These are phyloP conservation scores for Diaporthe australafricana DNA, from an alignment of 2,329 filamentous ascomycete species.

Conservation along the genomic window DNA sequence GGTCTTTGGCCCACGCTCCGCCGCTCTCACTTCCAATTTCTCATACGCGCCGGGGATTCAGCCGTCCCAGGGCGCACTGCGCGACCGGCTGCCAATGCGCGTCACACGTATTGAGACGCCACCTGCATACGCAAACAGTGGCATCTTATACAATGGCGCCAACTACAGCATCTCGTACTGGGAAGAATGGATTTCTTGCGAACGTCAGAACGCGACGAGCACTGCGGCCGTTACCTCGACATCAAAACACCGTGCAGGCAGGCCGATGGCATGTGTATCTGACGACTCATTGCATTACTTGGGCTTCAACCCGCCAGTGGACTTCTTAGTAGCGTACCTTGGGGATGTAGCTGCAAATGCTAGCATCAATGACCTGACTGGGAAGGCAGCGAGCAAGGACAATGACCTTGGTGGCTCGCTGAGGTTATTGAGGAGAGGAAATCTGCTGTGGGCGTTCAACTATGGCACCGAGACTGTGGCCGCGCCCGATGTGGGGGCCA, in stretches of 20 bases:
- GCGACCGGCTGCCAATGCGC: constrained; percentile 40
- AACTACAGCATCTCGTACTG: constrained; percentile 39
- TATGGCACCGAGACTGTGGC: constrained; percentile 39
- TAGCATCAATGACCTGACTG: constrained; percentile 37
- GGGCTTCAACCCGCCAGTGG: constrained; percentile 41
- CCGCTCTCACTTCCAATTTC: constrained; percentile 39
- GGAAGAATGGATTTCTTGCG: constrained; percentile 41
- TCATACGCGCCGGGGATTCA: constrained; percentile 39
- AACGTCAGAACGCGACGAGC: constrained; percentile 37
- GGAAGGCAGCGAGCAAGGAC: constrained; percentile 34
- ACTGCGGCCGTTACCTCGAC: constrained; percentile 38
- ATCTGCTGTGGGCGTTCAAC: constrained; percentile 41
- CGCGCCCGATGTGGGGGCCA: constrained; percentile 27
- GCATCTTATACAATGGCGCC: constrained; percentile 37
- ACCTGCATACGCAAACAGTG: constrained; percentile 39
- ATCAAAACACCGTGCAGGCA: constrained; percentile 39
- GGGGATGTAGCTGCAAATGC: constrained; percentile 39
- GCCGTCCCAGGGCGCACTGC: constrained; percentile 38
- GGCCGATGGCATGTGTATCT: constrained; percentile 39
- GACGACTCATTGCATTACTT: constrained; percentile 38
- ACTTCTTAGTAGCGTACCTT: constrained; percentile 40
- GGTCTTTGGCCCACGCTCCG: constrained; percentile 41
- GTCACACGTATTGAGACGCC: constrained; percentile 43
- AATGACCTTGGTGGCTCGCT: constrained; percentile 39
- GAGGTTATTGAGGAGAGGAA: constrained; percentile 37